Conservation (phyloP, 306 rosid genomes). For the Vigna unguiculata region DNA sequence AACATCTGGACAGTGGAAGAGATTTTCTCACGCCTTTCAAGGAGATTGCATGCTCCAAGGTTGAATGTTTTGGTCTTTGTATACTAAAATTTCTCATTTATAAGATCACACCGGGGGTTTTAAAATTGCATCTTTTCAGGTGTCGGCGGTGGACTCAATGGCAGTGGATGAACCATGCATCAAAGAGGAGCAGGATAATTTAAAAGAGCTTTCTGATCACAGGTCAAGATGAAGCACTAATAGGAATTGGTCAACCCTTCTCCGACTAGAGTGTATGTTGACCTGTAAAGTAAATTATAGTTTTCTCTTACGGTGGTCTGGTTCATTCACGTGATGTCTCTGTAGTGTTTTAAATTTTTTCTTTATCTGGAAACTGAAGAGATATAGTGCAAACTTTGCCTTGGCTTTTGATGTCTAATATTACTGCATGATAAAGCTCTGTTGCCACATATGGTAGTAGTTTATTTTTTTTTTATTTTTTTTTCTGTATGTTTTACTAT, state of each 20-base stretch:
- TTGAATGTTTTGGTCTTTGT: constrained; percentile 34
- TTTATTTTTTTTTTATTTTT: too few species aligned
- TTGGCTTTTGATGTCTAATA: constrained; percentile 21
- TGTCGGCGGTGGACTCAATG: constrained; percentile 36
- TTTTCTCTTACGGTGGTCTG: constrained; percentile 42
- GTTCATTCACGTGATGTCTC: constrained; percentile 32
- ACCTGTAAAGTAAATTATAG: constrained; percentile 40
- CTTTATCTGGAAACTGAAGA: constrained; percentile 30
- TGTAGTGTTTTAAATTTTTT: constrained; percentile 25
- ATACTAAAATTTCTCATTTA: constrained; percentile 4
- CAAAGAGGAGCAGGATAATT: constrained; percentile 49
- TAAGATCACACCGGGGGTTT: constrained; percentile 4
- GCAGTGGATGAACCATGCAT: constrained; percentile 47
- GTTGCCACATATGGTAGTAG: constrained; percentile 2
- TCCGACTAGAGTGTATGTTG: constrained; percentile 12
- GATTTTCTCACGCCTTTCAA: constrained; percentile 31
- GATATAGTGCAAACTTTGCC: constrained; percentile 27
- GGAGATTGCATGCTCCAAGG: constrained; percentile 49
- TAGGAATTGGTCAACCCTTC: constrained; percentile 11
- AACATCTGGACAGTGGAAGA: constrained; percentile 42
- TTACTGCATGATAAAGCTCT: background rate
- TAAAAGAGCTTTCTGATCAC: constrained; percentile 46
- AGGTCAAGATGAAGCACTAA: constrained; percentile 40
- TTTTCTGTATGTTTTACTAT: background rate
- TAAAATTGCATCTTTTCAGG: constrained; percentile 46